Conservation (phyloP, 805 yeast genomes). For the Saccharomycopsis sp. region DNA sequence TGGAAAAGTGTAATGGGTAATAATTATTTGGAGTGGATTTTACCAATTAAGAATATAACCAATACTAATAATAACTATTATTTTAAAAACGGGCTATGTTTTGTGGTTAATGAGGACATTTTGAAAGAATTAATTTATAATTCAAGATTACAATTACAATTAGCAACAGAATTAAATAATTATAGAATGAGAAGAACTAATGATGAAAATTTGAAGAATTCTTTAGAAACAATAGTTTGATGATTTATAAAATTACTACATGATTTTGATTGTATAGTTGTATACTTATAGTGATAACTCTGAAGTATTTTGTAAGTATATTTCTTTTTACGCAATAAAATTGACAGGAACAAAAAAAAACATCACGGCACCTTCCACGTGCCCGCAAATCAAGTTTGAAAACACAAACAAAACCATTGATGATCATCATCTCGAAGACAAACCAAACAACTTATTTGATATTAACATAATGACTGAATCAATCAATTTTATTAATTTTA, state of each 20-base stretch:
- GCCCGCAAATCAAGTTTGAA: no score
- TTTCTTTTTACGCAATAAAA: no score
- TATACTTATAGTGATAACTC: no score
- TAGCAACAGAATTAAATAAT: slow-evolving; percentile 15
- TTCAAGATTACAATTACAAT: slow-evolving; percentile 13
- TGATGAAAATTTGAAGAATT: no score
- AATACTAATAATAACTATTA: slow-evolving; percentile 8
- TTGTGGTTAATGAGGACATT: slow-evolving; percentile 12
- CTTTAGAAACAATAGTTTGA: no score
- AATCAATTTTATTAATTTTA: slow-evolving; percentile 50
- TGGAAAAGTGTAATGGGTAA: slow-evolving; percentile 70
- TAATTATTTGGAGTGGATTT: slow-evolving; percentile 52
- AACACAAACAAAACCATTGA: no score
- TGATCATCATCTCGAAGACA: no score
- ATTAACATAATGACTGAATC: slow-evolving; percentile 20
- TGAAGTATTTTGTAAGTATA: no score
- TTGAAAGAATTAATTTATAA: slow-evolving; percentile 14
- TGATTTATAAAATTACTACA: no score
- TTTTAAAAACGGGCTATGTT: slow-evolving; percentile 13
- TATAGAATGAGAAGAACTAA: slow-evolving; percentile 9
- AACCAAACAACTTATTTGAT: background rate
- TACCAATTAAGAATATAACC: slow-evolving; percentile 37
- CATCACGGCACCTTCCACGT: no score
- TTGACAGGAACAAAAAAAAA: no score
- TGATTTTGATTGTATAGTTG: no score